Base-by-base conservation (phyloP, 2,329 filamentous ascomycete species). In the Pseudocercospora vitis region DNA sequence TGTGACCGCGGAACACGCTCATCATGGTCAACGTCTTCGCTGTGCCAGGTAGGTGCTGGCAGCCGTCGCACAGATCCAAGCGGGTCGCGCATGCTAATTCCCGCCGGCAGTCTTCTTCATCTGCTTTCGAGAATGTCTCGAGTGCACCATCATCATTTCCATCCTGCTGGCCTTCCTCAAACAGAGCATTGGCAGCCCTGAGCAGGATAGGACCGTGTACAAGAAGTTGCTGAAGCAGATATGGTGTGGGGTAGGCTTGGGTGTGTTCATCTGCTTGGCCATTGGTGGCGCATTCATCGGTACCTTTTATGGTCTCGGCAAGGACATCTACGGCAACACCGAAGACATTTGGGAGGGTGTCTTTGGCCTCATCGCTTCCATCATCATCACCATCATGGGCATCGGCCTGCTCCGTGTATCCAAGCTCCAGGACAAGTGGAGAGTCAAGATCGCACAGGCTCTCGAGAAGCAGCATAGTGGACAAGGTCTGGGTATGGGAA, bases 81-180 rank as follows among this genome's bases (percentile, higher is more conserved):
- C 9, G 7, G 3, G 23, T 24, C 16, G 39, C 12, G 19, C 28
- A 18, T 21, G 29, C 40, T 52, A 48, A 58, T 48, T 33, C 2
- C 7, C 14, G 8, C 21, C 8, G 32, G 14, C 57, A 78, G 83
- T 95, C 51, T 95, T 95, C 76, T 91, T 96, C 76, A 88, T 96
- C 70, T 85, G 89, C 73, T 94, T 95, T 70, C 85, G 91, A 67
- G 91, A 95, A 74, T 84, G 84, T 35, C 76, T 95, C 44, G 90
- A 95, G 76, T 88, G 87, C 0, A 85, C 82, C 65, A 90, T 95
- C 67, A 88, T 95, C 63, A 84, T 95, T 58, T 92, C 90, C 0
- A 87, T 95, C n/a, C 77, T 95, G 28, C 81, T 95, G 33, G 84
- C 89, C 18, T 95, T 94, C 69, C 75, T 95, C 54, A 94, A 92